These are phyloP conservation scores for Gossypium turneri DNA, from an alignment of 345 rosid species.

Conservation along the genomic window DNA sequence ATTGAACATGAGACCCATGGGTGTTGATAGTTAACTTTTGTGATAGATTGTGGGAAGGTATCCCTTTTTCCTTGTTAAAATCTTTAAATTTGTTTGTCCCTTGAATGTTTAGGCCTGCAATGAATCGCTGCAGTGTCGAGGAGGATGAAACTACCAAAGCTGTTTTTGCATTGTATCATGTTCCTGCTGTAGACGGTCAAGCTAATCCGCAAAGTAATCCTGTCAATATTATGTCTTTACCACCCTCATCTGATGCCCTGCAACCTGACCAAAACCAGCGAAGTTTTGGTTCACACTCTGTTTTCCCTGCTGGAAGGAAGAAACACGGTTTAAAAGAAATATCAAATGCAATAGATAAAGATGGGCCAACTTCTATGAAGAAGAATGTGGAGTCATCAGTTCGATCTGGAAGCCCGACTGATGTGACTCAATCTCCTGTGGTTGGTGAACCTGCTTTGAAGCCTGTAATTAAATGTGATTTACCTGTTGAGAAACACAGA, in stretches of 20 bases:
- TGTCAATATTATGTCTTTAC: slow-evolving; percentile 24
- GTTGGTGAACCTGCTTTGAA: slow-evolving; percentile 42
- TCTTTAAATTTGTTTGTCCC: slow-evolving; percentile 20
- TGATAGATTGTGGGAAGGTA: neutral
- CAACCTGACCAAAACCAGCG: slow-evolving; percentile 28
- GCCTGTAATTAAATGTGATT: slow-evolving; percentile 35
- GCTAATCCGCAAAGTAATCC: slow-evolving; percentile 37
- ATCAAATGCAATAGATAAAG: slow-evolving; percentile 34
- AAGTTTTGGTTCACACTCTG: slow-evolving; percentile 26
- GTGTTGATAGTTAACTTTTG: slow-evolving; percentile 7
- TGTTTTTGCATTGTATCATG: slow-evolving; percentile 38
- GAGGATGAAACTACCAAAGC: slow-evolving; percentile 89
- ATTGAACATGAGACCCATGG: neutral
- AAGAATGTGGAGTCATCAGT: slow-evolving; percentile 28
- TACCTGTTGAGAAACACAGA: slow-evolving; percentile 44
- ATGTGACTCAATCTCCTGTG: slow-evolving; percentile 36
- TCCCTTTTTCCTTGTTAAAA: neutral
- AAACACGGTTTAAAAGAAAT: slow-evolving; percentile 49
- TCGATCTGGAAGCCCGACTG: slow-evolving; percentile 43
- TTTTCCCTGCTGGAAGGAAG: slow-evolving; percentile 41
- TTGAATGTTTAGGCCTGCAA: slow-evolving; percentile 64
- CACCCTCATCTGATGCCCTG: slow-evolving; percentile 22
- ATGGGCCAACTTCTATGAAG: slow-evolving; percentile 42
- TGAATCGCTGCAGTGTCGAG: slow-evolving; percentile 65
- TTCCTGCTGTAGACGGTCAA: slow-evolving; percentile 43